These are phyloP conservation scores for Colletotrichum scovillei DNA, from an alignment of 2,329 filamentous ascomycete genomes.

Conservation along the genomic window DNA sequence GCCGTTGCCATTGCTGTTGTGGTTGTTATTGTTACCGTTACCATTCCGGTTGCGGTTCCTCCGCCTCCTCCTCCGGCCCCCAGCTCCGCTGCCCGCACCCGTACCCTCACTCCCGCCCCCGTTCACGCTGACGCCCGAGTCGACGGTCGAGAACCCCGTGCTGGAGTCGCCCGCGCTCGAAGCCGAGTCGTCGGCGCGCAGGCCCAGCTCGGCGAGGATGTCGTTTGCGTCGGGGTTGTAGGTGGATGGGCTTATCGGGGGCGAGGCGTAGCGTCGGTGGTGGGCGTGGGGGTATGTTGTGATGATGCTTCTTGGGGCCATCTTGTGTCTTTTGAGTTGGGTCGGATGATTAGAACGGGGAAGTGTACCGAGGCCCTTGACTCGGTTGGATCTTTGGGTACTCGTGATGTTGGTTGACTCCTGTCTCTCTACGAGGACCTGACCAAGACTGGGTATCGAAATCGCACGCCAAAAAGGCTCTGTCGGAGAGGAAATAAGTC, in stretches of 20 bases:
- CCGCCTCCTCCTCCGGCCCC: background rate
- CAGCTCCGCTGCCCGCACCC: background rate
- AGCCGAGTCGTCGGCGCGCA: slow-evolving; percentile 35
- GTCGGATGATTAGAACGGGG: background rate
- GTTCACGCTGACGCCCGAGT: slow-evolving; percentile 5
- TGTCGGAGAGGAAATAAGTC: background rate
- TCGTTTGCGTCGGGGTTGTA: slow-evolving; percentile 22
- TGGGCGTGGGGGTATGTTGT: slow-evolving; percentile 5
- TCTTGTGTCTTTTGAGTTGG: background rate
- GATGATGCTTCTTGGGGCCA: slow-evolving; percentile 10
- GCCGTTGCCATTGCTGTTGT: background rate
- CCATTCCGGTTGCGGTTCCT: slow-evolving; percentile 1
- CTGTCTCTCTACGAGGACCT: background rate
- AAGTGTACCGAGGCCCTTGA: background rate
- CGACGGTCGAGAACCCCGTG: slow-evolving; percentile 4
- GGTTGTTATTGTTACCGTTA: slow-evolving; percentile 10
- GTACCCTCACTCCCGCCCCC: background rate
- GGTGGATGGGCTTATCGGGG: background rate
- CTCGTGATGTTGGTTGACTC: background rate
- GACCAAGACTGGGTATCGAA: background rate
- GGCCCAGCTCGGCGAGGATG: slow-evolving; percentile 36
- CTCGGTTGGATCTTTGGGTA: background rate
- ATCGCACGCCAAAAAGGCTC: background rate
- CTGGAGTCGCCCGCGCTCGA: slow-evolving; percentile 30
- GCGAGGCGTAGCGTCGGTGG: background rate